Base-by-base conservation (phyloP, 2,329 filamentous ascomycete genomes). In the Colletotrichum sp. region DNA sequence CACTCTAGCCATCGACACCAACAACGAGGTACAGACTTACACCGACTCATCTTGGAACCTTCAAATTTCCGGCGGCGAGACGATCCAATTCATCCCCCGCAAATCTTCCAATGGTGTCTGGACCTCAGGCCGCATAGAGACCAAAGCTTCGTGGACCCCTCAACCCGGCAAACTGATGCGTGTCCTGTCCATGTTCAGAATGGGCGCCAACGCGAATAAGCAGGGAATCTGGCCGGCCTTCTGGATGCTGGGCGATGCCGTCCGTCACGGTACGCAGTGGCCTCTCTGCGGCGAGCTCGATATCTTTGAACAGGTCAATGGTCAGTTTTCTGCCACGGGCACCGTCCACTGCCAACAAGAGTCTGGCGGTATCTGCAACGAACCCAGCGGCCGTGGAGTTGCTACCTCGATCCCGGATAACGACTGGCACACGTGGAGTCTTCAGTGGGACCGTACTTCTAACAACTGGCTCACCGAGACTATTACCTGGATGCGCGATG, bases 141-240 rank as follows among this genome's bases (percentile, higher is more conserved):
- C 86, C 76, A 86, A 83, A 71, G 84, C 83, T 66, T 83, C 85
- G 32, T 87, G 89, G 77, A 89, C 87, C 1, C 89, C 90, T 0
- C 73, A 78, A 2, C 75, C 83, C 2, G 88, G 89, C 76, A 86
- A 85, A 74, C 79, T 87, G 34, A 90, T 88, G 26, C 82, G 85
- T 55, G 82, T 88, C 32, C 87, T 90, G 75, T 85, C 87, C 6
- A 80, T 81, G 28, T 82, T 91, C 61, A 86, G 88, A 43, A 83
- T 91, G 62, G 90, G 88, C 15, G 79, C 79, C 74, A 87, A 87
- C 80, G 56, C 80, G 2, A 80, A 81, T 58, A 89, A 90, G 81
- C 85, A 90, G 78, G 90, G 90, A 6, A 84, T 91, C 66, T 92
- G 90, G 90, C 89, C 90, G 1, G 90, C 90, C 1, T 91, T 91